Conservation (phyloP, 2,329 filamentous ascomycete species). For the Stenocarpella maydis region DNA sequence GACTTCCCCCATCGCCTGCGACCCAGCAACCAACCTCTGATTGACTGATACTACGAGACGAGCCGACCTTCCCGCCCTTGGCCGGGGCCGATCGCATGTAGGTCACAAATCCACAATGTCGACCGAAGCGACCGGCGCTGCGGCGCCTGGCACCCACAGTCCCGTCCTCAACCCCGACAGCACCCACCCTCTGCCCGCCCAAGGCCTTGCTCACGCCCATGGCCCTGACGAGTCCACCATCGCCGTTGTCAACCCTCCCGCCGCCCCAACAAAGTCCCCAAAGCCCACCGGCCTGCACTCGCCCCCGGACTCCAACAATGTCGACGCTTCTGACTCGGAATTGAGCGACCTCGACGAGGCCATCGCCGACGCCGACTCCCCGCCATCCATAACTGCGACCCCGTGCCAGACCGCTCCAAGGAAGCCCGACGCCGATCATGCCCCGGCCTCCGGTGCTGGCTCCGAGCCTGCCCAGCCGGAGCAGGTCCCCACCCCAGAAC, state of each 20-base stretch:
- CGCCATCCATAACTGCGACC: conserved; percentile 35
- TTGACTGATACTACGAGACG: conserved; percentile 14
- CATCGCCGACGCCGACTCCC: conserved; percentile 50
- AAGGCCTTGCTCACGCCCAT: conserved; percentile 36
- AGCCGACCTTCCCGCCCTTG: conserved; percentile 28
- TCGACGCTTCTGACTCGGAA: conserved; percentile 67
- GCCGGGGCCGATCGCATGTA: conserved; percentile 52
- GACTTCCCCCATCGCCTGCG: not conserved
- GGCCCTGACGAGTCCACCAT: conserved; percentile 42
- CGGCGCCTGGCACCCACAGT: conserved; percentile 50
- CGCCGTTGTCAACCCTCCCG: conserved; percentile 38
- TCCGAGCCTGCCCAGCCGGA: conserved; percentile 33
- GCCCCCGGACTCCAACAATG: conserved; percentile 70
- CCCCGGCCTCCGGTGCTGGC: not conserved
- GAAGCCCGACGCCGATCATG: conserved; percentile 33
- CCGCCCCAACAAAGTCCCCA: conserved; percentile 44
- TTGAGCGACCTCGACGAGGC: conserved; percentile 70
- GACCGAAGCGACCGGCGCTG: conserved; percentile 61
- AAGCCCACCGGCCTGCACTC: conserved; percentile 64
- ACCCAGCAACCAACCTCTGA: conserved; percentile 24
- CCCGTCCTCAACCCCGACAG: conserved; percentile 40
- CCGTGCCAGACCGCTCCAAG: conserved; percentile 33
- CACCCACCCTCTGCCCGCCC: conserved; percentile 21
- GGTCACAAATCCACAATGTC: conserved; percentile 57
- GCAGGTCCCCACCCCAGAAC: conserved; percentile 38